Evolutionary conservation across 768 basidiomycete genomes (phyloP), one percentile per base, ranked within the genome.

Genomic region (Psilocybe subaeruginosa): DNA sequence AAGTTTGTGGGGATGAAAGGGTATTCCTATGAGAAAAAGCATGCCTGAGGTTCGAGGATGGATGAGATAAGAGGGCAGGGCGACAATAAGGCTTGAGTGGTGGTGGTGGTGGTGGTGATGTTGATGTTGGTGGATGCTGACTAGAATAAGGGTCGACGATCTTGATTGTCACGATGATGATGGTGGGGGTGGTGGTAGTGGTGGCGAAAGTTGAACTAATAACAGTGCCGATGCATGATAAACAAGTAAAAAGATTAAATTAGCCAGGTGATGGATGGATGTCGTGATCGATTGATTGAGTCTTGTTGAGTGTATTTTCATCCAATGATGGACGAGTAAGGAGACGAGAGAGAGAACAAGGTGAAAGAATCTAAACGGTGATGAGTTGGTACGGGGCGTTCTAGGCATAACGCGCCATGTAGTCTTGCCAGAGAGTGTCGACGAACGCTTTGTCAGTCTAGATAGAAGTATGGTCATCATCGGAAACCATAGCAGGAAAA

Each of bases 391-490:
- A 43, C 31, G 23, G 23, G 43, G 37, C 19, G 33, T 37, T 45
- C 43, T 64, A 67, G 33, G 59, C 69, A 63, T 58, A 71, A 60
- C 56, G 70, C 60, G 70, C 66, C 30, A 67, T 72, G 61, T 88
- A 90, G 47, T 84, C 82, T 60, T 76, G 78, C 76, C 80, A 88
- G 49, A 89, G 78, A 41, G 76, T 73, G 64, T 91, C 87, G 60
- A 87, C 87, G 66, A 91, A 91, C 14, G 77, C 73, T 64, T 83
- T 79, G 75, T 91, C 85, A 56, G 82, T 89, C 89, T 91, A 29
- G 29, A 41, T 14, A 49, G 37, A 51, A 62, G 19, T 29, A 50
- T 33, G 35, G 11, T 3, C 1, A 33, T 14, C 14, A 4, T 49
- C 6, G 43, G 35, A 17, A 56, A 60, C 58, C 54, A 68, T 47